Conservation (phyloP, 352 stramenopile genomes). For the Elongisporangium anandrum region DNA sequence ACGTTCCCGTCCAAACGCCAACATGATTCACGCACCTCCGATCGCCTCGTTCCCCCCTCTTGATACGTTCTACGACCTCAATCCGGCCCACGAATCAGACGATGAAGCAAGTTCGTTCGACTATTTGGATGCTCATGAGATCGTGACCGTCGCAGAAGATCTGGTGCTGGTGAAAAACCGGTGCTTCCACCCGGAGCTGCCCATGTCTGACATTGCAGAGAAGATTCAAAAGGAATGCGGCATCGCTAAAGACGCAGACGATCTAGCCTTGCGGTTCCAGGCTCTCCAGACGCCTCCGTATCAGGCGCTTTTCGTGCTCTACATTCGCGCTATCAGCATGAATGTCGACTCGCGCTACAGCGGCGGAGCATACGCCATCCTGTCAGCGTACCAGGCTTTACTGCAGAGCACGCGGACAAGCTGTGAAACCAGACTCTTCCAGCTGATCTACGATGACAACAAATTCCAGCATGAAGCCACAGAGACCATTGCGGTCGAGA, state of each 20-base stretch:
- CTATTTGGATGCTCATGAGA: constrained; percentile 29
- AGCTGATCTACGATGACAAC: constrained; percentile 63
- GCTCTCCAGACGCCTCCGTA: constrained; percentile 33
- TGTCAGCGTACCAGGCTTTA: constrained; percentile 41
- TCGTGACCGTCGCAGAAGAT: constrained; percentile 48
- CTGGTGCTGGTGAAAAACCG: constrained; percentile 52
- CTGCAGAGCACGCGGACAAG: constrained; percentile 44
- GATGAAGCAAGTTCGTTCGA: constrained; percentile 24
- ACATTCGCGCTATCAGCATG: constrained; percentile 34
- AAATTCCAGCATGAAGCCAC: constrained; percentile 37
- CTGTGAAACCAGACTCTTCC: constrained; percentile 57
- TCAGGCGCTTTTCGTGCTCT: constrained; percentile 40
- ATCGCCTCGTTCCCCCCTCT: constrained; percentile 29
- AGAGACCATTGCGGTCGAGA: constrained; percentile 48
- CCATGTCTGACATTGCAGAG: constrained; percentile 23
- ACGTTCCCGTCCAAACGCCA: background rate
- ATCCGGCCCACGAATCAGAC: constrained; percentile 9
- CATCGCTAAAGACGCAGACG: constrained; percentile 14
- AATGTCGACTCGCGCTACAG: constrained; percentile 31
- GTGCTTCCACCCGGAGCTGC: constrained; percentile 52
- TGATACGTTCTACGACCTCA: constrained; percentile 23
- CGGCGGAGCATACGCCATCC: constrained; percentile 20
- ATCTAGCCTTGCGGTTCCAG: constrained; percentile 37
- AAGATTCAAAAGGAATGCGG: constrained; percentile 50
- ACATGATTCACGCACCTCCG: constrained; percentile 4